phyloP scores from a whole-genome alignment of 2,329 filamentous ascomycete species.

The Epichloe glyceriae region DNA sequence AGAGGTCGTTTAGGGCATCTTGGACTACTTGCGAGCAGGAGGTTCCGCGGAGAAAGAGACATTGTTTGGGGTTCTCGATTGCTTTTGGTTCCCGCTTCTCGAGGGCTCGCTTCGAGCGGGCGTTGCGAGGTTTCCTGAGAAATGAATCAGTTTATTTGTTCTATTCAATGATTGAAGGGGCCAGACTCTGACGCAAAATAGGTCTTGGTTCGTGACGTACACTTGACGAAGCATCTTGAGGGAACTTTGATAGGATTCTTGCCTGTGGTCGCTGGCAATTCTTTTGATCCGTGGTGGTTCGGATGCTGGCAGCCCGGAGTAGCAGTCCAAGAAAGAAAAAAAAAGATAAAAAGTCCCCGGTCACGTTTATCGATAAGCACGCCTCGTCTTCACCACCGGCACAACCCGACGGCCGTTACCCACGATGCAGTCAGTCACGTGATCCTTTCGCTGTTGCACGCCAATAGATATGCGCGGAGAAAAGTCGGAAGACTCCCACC shows the following conservation, averaged over 20 bases:
- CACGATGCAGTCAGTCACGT: conserved; percentile 26
- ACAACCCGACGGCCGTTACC: background rate
- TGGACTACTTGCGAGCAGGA: conserved; percentile 72
- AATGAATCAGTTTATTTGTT: background rate
- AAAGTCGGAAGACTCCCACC: too few species aligned
- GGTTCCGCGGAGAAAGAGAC: conserved; percentile 79
- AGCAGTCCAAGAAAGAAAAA: conserved; percentile 6
- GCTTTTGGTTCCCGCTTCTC: conserved; percentile 85
- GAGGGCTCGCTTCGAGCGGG: conserved; percentile 87
- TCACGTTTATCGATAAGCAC: conserved; percentile 22
- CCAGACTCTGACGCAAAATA: too few species aligned
- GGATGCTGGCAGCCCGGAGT: background rate
- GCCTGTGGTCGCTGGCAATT: background rate
- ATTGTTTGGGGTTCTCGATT: conserved; percentile 79
- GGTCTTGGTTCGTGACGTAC: conserved; percentile 18
- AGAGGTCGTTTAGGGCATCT: conserved; percentile 73
- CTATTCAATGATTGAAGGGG: too few species aligned
- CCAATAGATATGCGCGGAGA: too few species aligned
- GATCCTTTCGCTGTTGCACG: background rate
- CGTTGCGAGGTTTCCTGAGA: conserved; percentile 49
- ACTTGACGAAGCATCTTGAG: conserved; percentile 37
- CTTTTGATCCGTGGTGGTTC: background rate
- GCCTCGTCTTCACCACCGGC: background rate
- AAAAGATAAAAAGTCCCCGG: conserved; percentile 11
- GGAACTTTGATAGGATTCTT: background rate